Evolutionary conservation across 257 asterid genomes (phyloP), one percentile per base, ranked within the genome.

Genomic region (Gardenia jasminoides): DNA sequence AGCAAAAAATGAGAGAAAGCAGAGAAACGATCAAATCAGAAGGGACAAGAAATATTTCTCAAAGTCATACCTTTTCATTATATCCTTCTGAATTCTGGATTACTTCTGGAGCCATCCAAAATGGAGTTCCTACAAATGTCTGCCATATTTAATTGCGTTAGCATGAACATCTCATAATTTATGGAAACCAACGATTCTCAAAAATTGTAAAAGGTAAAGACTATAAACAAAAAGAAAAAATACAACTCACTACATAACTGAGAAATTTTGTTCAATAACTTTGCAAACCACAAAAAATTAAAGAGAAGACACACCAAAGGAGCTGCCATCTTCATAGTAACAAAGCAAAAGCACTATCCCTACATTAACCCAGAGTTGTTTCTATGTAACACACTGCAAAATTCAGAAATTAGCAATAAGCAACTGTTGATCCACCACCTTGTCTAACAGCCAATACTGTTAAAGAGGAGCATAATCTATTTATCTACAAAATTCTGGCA

Each of bases 91-190:
- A 82, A 83, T 96, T 96, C 86, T 96, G 99, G 87, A 96, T 96
- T 74, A 96, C 99, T 89, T 96, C 99, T 52, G 99, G 99, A 77
- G 99, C 99, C 99, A 96, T 96, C 99, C 99, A 96, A 82, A 96
- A 96, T 72, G 99, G 99, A 75, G 99, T 96, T 81, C 99, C 99
- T 85, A 96, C 99, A 89, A 96, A 96, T 78, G 99, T 96, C 99
- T 96, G 92, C 72, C 80, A 89, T 83, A 76, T 65, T 91, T 79
- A 85, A 85, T 77, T 81, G 89, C 86, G 90, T 95, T 84, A 90
- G 94, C 77, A 48, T 69, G 75, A 64, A 70, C 59, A 74, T 70
- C 46, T 70, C 41, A 56, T 13, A 61, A 69, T 56, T 44, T 59
- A 0, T 16, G 61, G 24, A 48, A 68, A 31, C n/a, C 39, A 72